A percentile compares a stretch with the other conserved stretches of the same genome.
Evolutionary conservation across 208 protist genomes (phyloP).

Genomic region (Leishmania guyanensis): DNA sequence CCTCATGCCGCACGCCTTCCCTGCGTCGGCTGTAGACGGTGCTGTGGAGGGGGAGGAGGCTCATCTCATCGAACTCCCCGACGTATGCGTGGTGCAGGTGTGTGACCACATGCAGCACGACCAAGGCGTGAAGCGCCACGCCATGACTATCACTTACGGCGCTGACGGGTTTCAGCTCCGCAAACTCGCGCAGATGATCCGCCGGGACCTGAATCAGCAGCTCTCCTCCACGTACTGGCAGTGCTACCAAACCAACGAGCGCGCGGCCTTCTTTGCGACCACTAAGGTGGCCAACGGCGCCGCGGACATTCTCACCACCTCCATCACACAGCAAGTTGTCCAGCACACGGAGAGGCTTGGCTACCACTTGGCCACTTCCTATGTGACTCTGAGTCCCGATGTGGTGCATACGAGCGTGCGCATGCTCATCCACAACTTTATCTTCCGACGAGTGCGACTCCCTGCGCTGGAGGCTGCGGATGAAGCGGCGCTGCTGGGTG

Average conservation of each 20-base stretch:
- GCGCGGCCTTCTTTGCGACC: slow-evolving; percentile 86
- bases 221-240: slow-evolving; percentile 91
- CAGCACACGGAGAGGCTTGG: slow-evolving; percentile 82
- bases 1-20: slow-evolving; percentile 74
- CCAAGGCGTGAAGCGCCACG: slow-evolving; percentile 87
- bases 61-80: slow-evolving; percentile 44
- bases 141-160: slow-evolving; percentile 88
- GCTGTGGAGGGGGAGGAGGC: slow-evolving; percentile 12
- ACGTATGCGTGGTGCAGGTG: slow-evolving; percentile 87
- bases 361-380: slow-evolving; percentile 75
- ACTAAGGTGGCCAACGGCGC: slow-evolving; percentile 88
- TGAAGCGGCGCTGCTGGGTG: slow-evolving; percentile 43
- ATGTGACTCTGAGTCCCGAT: slow-evolving; percentile 86
- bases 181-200: slow-evolving; percentile 66
- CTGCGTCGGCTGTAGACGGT: slow-evolving; percentile 19
- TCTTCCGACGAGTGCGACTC: slow-evolving; percentile 69
- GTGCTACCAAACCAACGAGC: slow-evolving; percentile 87
- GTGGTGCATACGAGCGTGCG: slow-evolving; percentile 88
- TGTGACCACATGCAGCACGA: slow-evolving; percentile 89
- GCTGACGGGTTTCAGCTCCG: slow-evolving; percentile 84
- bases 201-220: slow-evolving; percentile 69
- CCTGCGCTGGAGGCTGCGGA: slow-evolving; percentile 58
- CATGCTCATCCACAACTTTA: slow-evolving; percentile 87
- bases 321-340: slow-evolving; percentile 83
- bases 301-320: slow-evolving; percentile 83